Evolutionary conservation across 192 early-diverging fungal genomes (phyloP).

Genomic region (Coemansia sp.): DNA sequence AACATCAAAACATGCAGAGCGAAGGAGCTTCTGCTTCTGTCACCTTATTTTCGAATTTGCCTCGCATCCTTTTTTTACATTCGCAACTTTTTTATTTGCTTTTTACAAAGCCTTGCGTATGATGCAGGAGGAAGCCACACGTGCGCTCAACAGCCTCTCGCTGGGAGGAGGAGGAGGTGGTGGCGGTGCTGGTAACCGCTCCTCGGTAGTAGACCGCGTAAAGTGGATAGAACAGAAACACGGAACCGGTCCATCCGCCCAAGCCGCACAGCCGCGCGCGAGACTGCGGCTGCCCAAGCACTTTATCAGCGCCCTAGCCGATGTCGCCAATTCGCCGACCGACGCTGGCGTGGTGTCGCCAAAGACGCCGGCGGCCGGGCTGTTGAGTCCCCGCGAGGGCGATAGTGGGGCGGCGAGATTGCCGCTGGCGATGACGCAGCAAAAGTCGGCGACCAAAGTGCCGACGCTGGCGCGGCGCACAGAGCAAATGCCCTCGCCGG

Average conservation of each 20-base stretch:
- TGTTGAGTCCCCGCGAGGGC: background rate
- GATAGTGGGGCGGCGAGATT: background rate
- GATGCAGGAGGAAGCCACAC: background rate
- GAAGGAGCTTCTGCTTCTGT: background rate
- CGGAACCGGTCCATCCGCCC: conserved; percentile 1
- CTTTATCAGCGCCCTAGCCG: conserved; percentile 7
- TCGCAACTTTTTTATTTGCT: background rate
- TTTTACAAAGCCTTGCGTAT: background rate
- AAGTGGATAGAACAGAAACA: conserved; percentile 51
- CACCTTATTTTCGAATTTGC: background rate
- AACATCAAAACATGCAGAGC: background rate
- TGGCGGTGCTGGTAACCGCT: conserved; percentile 9
- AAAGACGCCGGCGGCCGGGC: background rate
- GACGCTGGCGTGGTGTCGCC: background rate
- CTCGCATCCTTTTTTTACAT: background rate
- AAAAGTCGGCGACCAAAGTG: background rate
- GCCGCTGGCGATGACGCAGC: conserved; percentile 1
- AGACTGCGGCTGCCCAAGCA: conserved; percentile 34
- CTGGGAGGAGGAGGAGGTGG: conserved; percentile 2
- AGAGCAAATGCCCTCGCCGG: conserved; percentile 26
- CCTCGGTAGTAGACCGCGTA: conserved; percentile 45
- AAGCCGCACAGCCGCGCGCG: conserved; percentile 13
- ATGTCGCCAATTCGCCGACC: background rate
- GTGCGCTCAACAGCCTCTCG: conserved; percentile 1
- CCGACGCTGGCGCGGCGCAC: conserved; percentile 3